Conservation (phyloP, 2,329 filamentous ascomycete genomes). For the Claviceps sp. region DNA sequence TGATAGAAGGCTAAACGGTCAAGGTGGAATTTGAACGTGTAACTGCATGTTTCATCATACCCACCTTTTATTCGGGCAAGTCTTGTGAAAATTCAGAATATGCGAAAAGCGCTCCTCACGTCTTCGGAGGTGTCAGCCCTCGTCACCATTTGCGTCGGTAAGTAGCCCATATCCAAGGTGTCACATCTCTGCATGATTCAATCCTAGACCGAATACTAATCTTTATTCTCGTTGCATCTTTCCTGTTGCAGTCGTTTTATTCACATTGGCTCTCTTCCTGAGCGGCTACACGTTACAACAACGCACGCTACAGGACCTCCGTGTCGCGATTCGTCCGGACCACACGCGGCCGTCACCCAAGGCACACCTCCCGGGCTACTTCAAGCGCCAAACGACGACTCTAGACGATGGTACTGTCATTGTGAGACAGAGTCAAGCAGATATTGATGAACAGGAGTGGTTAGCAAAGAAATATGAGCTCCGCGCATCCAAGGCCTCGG, state of each 20-base stretch:
- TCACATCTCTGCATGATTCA: neutral
- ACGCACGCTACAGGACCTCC: slow-evolving; percentile 65
- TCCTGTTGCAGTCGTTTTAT: slow-evolving; percentile 47
- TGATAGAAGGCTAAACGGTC: too few relatives aligned
- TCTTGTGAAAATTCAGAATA: slow-evolving; percentile 5
- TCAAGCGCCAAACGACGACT: slow-evolving; percentile 30
- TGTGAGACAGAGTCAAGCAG: slow-evolving; percentile 23
- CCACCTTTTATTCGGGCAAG: neutral
- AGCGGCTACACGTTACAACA: slow-evolving; percentile 83
- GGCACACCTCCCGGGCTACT: slow-evolving; percentile 37
- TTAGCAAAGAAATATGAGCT: slow-evolving; percentile 9
- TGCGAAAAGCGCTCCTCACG: slow-evolving; percentile 44
- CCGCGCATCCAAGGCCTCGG: slow-evolving; percentile 12
- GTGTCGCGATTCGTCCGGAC: slow-evolving; percentile 49
- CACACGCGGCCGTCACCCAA: slow-evolving; percentile 32
- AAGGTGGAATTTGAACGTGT: too few relatives aligned
- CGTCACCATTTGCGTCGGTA: slow-evolving; percentile 51
- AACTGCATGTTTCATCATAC: too few relatives aligned
- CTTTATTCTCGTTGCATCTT: neutral
- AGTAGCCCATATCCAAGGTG: slow-evolving; percentile 9
- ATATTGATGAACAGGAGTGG: slow-evolving; percentile 14
- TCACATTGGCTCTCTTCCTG: slow-evolving; percentile 71
- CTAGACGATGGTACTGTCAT: slow-evolving; percentile 33
- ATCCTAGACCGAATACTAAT: slow-evolving; percentile 8
- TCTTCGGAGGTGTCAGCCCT: slow-evolving; percentile 58